Base-by-base conservation (phyloP, 164 flowering plant species). In the Chimonanthus praecox region DNA sequence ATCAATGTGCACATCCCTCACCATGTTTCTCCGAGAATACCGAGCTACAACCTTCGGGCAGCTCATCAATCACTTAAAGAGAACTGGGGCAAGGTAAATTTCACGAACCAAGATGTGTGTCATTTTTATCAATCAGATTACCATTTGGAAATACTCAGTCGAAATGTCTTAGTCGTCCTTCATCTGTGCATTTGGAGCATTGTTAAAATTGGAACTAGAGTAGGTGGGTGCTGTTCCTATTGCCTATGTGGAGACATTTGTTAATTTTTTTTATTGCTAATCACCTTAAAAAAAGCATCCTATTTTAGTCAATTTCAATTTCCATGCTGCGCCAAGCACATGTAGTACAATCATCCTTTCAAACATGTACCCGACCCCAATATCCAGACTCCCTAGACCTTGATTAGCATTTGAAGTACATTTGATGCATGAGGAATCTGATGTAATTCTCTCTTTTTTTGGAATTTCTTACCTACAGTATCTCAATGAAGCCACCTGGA, bases 1-100 rank as follows among this genome's bases (percentile, higher is more conserved):
- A 94, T 94, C 80, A 94, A 91, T 73, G 97, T 92, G 58, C 99
- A 91, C 80, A 84, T 92, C 18, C 98, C 97, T 2, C 99, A 91
- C 74, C 97, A 92, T 82, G 79, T 94, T 16, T 91, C 97, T 70
- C 81, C 98, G 20, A 86, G 91, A 75, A 94, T 94, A 78, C 98
- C 99, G 5, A 89, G 93, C 84, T 94, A 94, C 79, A 91, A 94
- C 73, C 82, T 92, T 70, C 85, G 84, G 47, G 86, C 88, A 44
- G 97, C 99, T 76, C 93, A 90, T 74, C 74, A 84, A 62, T 89
- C 99, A 65, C 85, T 82, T 4, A 77, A 80, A 72, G 81, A 91
- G 66, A 90, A 90, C 58, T 94, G 99, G 99, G 97, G 97, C 82
- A 89, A 87, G 91, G 97, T 92, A 84, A 69, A 70, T 58, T 68